A percentile compares a stretch with the other conserved stretches of the same genome.
Conservation (phyloP, 176 grass and related monocot species). For the Oryza punctata region DNA sequence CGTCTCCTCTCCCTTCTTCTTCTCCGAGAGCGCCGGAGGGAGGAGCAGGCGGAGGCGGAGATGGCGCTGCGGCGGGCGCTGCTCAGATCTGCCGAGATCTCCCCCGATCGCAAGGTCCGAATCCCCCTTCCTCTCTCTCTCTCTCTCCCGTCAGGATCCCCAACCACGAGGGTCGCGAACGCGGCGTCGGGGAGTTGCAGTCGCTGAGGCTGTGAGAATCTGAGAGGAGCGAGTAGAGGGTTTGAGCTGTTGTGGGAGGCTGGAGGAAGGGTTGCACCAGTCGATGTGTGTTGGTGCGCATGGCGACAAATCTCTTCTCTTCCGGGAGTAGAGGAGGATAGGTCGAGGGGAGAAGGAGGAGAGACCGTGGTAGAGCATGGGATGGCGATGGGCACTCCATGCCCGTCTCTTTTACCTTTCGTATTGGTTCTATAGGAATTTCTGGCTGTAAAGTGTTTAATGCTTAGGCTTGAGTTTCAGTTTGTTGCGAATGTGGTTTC, state of each 20-base stretch:
- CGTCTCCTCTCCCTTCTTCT: background rate
- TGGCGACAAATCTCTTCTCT: background rate
- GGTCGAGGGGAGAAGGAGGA: background rate
- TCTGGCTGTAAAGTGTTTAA: background rate
- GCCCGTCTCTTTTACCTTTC: background rate
- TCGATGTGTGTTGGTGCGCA: background rate
- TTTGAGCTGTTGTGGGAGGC: conserved; percentile 9
- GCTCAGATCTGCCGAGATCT: conserved; percentile 54
- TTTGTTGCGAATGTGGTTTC: background rate
- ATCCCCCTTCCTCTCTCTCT: background rate
- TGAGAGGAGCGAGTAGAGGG: background rate
- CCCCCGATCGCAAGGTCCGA: conserved; percentile 49
- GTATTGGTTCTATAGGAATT: background rate
- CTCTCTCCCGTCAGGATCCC: conserved; percentile 18
- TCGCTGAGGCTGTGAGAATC: background rate
- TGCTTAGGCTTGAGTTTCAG: background rate
- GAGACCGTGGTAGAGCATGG: background rate
- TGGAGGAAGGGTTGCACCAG: background rate
- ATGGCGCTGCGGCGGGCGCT: conserved; percentile 65
- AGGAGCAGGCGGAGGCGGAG: conserved; percentile 33
- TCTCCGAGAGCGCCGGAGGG: conserved; percentile 27
- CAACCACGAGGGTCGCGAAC: background rate
- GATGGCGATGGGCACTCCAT: background rate
- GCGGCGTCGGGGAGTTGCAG: background rate
- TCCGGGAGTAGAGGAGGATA: background rate